Evolutionary conservation across 352 stramenopile species (phyloP), one percentile per base, ranked within the genome.

Genomic region (Phytophthora chlamydospora): DNA sequence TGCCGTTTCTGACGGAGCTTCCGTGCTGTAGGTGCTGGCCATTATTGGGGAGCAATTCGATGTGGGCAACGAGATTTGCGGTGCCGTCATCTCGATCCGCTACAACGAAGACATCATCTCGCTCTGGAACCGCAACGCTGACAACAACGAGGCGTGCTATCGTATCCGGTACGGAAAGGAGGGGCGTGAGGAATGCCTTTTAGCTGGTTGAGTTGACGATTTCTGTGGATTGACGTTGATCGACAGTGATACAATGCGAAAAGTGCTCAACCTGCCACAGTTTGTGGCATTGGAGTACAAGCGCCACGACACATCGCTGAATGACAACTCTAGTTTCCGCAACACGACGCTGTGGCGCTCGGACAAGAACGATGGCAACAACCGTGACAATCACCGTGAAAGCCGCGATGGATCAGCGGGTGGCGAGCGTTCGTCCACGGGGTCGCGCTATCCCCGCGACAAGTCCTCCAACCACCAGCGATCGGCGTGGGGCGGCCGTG

Each of bases 41-140:
- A 97, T 98, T 46, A 87, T 98, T 45, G 93, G 93, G 41, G 93
- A 98, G 67, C 92, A 98, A 65, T 98, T 98, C 49, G 92, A 98
- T 72, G 89, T 97, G 8, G 93, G 90, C 24, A 96, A 97, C 51
- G 93, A 98, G 59, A 97, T 98, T 35, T 97, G 88, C 45, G 90
- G 90, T 9, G 90, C 90, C 42, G 89, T 97, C 41, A 90, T 97
- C 56, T 97, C 88, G 29, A 88, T 97, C 32, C 90, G 91, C 14
- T 94, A 93, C 71, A 97, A 93, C 58, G 93, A 98, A 73, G 93
- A 98, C 69, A 93, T 98, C 62, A 96, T 98, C 48, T 97, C 90
- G 51, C 84, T 98, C 24, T 98, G 93, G 93, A 98, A 98, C 75
- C 87, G 90, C 51, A 97, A 96, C 58, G 89, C 92, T 36, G 89